A percentile compares a stretch with the other conserved stretches of the same genome.
These are phyloP conservation scores for Mycena sanguinolenta DNA, from an alignment of 768 basidiomycete genomes.

Conservation along the genomic window DNA sequence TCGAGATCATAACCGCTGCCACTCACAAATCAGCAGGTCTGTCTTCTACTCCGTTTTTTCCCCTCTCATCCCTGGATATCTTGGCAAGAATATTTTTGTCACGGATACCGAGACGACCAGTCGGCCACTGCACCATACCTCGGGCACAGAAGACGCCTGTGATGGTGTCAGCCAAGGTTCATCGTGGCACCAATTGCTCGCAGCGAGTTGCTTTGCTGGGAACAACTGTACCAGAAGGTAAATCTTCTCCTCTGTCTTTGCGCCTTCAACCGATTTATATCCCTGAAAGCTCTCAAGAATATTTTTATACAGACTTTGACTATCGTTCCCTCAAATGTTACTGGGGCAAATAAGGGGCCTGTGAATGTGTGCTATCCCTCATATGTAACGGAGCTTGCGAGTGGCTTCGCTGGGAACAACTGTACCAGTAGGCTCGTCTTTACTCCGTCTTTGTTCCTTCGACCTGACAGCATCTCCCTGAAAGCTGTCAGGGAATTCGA, in stretches of 20 bases:
- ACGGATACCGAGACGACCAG: constrained; percentile 21
- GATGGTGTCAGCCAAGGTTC: constrained; percentile 24
- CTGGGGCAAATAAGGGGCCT: constrained; percentile 23
- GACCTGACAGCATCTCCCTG: constrained; percentile 15
- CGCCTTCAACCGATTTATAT: constrained; percentile 23
- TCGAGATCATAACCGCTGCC: no score
- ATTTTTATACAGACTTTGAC: constrained; percentile 21
- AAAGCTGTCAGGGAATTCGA: constrained; percentile 25
- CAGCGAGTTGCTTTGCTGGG: constrained; percentile 22
- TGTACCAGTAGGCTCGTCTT: constrained; percentile 21
- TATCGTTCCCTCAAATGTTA: constrained; percentile 20
- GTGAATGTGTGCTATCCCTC: constrained; percentile 19
- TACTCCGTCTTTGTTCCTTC: constrained; percentile 22
- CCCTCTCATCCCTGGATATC: constrained; percentile 25
- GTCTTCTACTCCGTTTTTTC: constrained; percentile 20
- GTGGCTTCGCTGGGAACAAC: constrained; percentile 25
- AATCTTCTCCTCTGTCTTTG: constrained; percentile 24
- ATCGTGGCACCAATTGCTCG: constrained; percentile 21
- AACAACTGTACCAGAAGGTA: no score
- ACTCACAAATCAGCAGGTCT: no score
- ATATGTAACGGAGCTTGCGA: constrained; percentile 19
- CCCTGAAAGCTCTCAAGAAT: constrained; percentile 22
- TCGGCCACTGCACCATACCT: constrained; percentile 21
- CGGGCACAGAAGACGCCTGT: constrained; percentile 17
- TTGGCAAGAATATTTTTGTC: constrained; percentile 21